Percentiles rank a stretch among this genome's conserved stretches.
These are phyloP conservation scores for Sechiopsis laciniata DNA, from an alignment of 306 rosid genomes.

Conservation along the genomic window DNA sequence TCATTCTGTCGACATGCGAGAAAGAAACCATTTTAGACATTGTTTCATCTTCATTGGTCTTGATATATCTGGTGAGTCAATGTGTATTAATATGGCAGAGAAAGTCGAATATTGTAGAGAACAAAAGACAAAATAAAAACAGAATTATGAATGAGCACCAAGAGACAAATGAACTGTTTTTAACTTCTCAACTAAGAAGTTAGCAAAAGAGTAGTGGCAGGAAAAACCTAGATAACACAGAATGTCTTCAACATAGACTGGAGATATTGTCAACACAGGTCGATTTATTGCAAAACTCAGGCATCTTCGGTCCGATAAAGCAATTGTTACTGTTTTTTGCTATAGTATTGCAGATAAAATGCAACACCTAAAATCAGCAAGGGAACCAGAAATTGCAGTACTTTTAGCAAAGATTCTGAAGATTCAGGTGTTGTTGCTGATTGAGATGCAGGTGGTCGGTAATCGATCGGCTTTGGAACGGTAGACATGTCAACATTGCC, in stretches of 20 bases:
- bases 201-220: neutral
- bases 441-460: conserved; percentile 24
- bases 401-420: conserved; percentile 37
- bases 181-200: neutral
- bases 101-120: too few species aligned
- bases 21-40: too few species aligned
- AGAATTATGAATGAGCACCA: too few species aligned
- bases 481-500: conserved; percentile 54
- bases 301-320: neutral
- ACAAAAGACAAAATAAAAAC: too few species aligned
- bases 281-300: conserved; percentile 13
- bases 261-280: neutral
- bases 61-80: too few species aligned
- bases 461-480: conserved; percentile 35
- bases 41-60: too few species aligned
- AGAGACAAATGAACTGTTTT: neutral
- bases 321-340: conserved; percentile 28
- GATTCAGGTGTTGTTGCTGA: conserved; percentile 29
- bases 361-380: conserved; percentile 62
- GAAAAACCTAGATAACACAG: conserved; percentile 6
- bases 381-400: conserved; percentile 51
- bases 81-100: too few species aligned
- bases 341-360: conserved; percentile 47
- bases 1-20: too few species aligned
- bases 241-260: neutral